These are phyloP conservation scores for Kitagawia praeruptora DNA, from an alignment of 129 eudicot genomes.

Conservation along the genomic window DNA sequence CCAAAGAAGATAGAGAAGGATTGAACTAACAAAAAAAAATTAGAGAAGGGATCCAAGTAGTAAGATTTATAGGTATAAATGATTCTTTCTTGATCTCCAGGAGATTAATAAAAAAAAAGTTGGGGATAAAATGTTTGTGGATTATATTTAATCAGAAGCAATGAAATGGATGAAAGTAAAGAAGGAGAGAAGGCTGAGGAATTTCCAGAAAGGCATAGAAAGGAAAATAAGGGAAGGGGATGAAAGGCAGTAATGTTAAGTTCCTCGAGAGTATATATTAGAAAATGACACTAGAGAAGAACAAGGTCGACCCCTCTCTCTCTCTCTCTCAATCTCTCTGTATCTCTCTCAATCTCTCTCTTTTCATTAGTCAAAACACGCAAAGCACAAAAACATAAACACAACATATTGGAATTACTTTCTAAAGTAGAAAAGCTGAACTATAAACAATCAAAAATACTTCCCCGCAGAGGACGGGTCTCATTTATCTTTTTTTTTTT, in stretches of 20 bases:
- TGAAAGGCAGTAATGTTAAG: slow-evolving; percentile 13
- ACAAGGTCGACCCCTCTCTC: slow-evolving; percentile 3
- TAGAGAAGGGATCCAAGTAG: background rate
- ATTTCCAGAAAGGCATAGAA: slow-evolving; percentile 37
- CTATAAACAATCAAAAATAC: slow-evolving; percentile 7
- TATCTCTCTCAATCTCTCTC: slow-evolving; percentile 13
- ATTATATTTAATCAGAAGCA: background rate
- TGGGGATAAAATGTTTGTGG: background rate
- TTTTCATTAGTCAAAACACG: slow-evolving; percentile 32
- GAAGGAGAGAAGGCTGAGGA: slow-evolving; percentile 24
- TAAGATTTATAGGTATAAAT: too few species aligned
- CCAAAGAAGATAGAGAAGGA: too few species aligned
- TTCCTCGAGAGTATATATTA: slow-evolving; percentile 57
- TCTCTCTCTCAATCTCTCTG: slow-evolving; percentile 12
- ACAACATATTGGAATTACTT: slow-evolving; percentile 19
- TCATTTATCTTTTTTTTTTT: background rate
- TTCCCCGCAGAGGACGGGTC: slow-evolving; percentile 58
- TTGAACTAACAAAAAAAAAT: background rate
- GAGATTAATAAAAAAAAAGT: background rate
- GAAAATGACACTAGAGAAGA: slow-evolving; percentile 76
- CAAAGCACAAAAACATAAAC: slow-evolving; percentile 31
- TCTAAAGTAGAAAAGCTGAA: background rate
- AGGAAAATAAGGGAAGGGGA: slow-evolving; percentile 17
- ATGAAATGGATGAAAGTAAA: slow-evolving; percentile 6
- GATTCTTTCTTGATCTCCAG: background rate